These are phyloP conservation scores for Hyaloscypha variabilis DNA, from an alignment of 495 filamentous ascomycete species.

Conservation along the genomic window DNA sequence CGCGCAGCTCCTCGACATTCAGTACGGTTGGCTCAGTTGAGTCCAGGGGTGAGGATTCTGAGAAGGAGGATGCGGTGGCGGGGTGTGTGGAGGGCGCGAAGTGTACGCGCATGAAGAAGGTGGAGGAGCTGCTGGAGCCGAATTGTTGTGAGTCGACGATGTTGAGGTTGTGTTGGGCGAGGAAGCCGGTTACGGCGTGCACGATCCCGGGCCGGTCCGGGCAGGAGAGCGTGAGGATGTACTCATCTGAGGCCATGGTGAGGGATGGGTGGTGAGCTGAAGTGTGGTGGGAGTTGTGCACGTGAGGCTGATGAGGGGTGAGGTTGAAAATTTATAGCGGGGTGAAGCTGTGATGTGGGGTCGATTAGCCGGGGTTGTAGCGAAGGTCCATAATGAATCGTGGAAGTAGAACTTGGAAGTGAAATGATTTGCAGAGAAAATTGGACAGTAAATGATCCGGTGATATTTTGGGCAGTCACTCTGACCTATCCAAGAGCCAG, in stretches of 20 bases:
- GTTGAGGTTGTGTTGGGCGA: conserved; percentile 66
- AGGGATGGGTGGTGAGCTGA: not conserved
- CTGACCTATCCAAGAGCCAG: not conserved
- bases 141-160: conserved; percentile 77
- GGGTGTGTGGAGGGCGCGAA: conserved; percentile 55
- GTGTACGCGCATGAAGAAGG: conserved; percentile 80
- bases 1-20: conserved; percentile 42
- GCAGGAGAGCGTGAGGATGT: conserved; percentile 75
- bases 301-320: not conserved
- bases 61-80: not conserved
- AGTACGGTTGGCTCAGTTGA: too few relatives aligned
- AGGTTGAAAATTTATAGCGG: not conserved
- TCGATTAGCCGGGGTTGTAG: not conserved
- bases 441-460: not conserved
- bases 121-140: conserved; percentile 63
- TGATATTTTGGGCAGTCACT: not conserved
- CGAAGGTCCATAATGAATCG: not conserved
- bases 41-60: conserved; percentile 38
- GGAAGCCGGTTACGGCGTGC: conserved; percentile 71
- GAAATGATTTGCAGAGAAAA: not conserved
- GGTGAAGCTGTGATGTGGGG: not conserved
- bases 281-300: not conserved
- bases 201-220: conserved; percentile 77
- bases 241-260: conserved; percentile 42
- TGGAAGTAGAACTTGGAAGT: not conserved